A percentile compares a stretch with the other conserved stretches of the same genome.
These are phyloP conservation scores for Mortierella sp. DNA, from an alignment of 371 early-diverging fungal genomes.

Conservation along the genomic window DNA sequence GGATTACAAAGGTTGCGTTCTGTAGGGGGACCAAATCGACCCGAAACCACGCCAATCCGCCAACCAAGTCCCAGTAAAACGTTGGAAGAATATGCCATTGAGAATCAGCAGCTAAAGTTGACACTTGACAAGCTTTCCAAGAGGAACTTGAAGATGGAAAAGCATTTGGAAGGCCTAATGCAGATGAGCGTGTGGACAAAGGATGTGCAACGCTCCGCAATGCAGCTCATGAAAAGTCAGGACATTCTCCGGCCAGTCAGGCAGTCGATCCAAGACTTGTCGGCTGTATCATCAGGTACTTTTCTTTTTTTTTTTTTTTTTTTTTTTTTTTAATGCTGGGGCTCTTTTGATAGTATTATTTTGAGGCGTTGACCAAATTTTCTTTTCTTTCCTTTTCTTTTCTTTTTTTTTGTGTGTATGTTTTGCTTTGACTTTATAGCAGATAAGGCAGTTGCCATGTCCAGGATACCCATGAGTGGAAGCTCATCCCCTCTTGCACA, in stretches of 20 bases:
- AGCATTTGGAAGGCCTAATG: constrained; percentile 77
- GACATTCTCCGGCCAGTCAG: constrained; percentile 48
- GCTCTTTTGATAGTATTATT: too few relatives aligned
- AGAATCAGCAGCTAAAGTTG: constrained; percentile 76
- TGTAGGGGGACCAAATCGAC: constrained; percentile 9
- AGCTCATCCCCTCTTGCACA: too few relatives aligned
- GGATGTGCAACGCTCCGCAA: constrained; percentile 44
- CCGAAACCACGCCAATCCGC: neutral
- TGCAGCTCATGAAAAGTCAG: constrained; percentile 45
- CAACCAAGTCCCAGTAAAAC: constrained; percentile 53
- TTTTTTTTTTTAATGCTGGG: too few relatives aligned
- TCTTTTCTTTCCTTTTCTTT: too few relatives aligned
- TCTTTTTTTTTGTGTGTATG: too few relatives aligned
- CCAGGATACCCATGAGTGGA: too few relatives aligned
- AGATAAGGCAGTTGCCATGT: too few relatives aligned
- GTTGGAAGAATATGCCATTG: constrained; percentile 69
- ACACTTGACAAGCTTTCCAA: constrained; percentile 69
- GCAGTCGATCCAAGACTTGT: constrained; percentile 46
- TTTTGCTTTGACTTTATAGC: too few relatives aligned
- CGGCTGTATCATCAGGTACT: neutral
- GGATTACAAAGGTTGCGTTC: neutral
- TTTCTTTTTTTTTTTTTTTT: too few relatives aligned
- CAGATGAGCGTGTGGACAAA: constrained; percentile 55
- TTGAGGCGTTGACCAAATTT: too few relatives aligned
- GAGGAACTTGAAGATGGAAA: constrained; percentile 73